phyloP scores from a whole-genome alignment of 805 yeast genomes.

The Saccharomycopsis fibuligera region DNA sequence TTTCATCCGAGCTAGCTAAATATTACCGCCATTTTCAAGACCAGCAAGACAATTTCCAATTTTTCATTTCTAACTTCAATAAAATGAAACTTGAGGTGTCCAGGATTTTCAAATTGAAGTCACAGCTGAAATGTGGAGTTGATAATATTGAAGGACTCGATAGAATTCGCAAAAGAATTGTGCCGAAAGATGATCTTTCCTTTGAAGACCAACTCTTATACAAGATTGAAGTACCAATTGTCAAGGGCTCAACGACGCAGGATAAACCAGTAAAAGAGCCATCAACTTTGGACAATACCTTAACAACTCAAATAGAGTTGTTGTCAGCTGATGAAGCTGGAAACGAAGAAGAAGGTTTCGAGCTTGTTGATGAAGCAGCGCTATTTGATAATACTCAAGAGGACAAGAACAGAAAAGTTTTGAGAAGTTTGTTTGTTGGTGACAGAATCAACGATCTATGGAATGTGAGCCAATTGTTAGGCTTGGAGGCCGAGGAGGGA shows the following conservation, averaged over 20 bases:
- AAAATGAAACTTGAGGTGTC: slow-evolving; percentile 38
- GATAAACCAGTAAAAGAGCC: background rate
- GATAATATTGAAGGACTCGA: slow-evolving; percentile 68
- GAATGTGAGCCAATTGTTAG: slow-evolving; percentile 71
- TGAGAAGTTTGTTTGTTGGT: slow-evolving; percentile 60
- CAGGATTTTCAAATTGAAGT: slow-evolving; percentile 28
- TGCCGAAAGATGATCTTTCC: slow-evolving; percentile 45
- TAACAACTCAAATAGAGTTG: slow-evolving; percentile 18
- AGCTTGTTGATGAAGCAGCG: slow-evolving; percentile 37
- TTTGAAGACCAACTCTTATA: slow-evolving; percentile 40
- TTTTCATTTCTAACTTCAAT: slow-evolving; percentile 42
- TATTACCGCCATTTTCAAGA: slow-evolving; percentile 57
- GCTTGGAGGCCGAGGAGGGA: slow-evolving; percentile 72
- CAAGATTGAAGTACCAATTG: slow-evolving; percentile 35
- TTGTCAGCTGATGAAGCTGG: slow-evolving; percentile 23
- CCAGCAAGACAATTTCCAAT: slow-evolving; percentile 50
- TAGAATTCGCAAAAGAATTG: slow-evolving; percentile 56
- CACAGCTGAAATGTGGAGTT: slow-evolving; percentile 37
- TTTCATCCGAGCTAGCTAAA: slow-evolving; percentile 41
- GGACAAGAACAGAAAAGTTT: slow-evolving; percentile 69
- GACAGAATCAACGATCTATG: slow-evolving; percentile 67
- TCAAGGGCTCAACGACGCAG: background rate
- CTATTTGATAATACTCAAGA: slow-evolving; percentile 37
- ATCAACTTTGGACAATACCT: slow-evolving; percentile 8
- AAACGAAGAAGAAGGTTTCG: slow-evolving; percentile 32